These are phyloP conservation scores for Brasenia schreberi DNA, from an alignment of 164 flowering plant genomes.

Conservation along the genomic window DNA sequence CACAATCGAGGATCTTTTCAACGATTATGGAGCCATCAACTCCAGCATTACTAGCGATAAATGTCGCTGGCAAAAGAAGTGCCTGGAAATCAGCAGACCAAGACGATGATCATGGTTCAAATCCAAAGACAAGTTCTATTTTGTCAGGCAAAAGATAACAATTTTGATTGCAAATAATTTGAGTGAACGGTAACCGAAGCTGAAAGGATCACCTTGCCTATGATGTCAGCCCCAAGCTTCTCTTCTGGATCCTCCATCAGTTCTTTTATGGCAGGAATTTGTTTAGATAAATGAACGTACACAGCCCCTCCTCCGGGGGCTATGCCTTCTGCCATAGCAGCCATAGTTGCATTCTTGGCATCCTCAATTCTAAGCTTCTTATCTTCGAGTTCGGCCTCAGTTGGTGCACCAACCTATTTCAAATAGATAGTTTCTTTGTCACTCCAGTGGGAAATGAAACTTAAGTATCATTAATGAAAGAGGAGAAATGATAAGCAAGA, in stretches of 20 bases:
- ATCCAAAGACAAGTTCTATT: not conserved
- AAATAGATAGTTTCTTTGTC: not conserved
- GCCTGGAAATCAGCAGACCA: constrained; percentile 40
- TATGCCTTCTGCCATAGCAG: constrained; percentile 91
- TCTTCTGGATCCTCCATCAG: constrained; percentile 54
- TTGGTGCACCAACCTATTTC: constrained; percentile 82
- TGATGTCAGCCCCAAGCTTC: constrained; percentile 70
- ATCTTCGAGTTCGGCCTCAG: constrained; percentile 88
- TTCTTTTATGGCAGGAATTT: constrained; percentile 39
- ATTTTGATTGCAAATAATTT: not conserved
- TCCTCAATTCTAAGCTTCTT: constrained; percentile 82
- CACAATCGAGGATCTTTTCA: constrained; percentile 35
- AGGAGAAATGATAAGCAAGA: too few species aligned
- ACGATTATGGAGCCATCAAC: constrained; percentile 71
- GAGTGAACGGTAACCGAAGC: not conserved
- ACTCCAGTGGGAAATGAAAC: not conserved
- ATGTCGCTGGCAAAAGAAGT: constrained; percentile 63
- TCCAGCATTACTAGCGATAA: constrained; percentile 83
- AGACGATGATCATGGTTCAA: not conserved
- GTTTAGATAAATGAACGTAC: constrained; percentile 54
- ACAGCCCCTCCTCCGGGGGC: constrained; percentile 92
- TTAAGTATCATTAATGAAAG: too few species aligned
- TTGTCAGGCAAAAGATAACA: too few species aligned
- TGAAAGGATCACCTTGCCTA: constrained; percentile 34
- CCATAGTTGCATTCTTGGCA: constrained; percentile 87